A percentile compares a stretch with the other conserved stretches of the same genome.
Evolutionary conservation across 2,329 filamentous ascomycete genomes (phyloP).

Genomic region (Cytospora schulzeri): DNA sequence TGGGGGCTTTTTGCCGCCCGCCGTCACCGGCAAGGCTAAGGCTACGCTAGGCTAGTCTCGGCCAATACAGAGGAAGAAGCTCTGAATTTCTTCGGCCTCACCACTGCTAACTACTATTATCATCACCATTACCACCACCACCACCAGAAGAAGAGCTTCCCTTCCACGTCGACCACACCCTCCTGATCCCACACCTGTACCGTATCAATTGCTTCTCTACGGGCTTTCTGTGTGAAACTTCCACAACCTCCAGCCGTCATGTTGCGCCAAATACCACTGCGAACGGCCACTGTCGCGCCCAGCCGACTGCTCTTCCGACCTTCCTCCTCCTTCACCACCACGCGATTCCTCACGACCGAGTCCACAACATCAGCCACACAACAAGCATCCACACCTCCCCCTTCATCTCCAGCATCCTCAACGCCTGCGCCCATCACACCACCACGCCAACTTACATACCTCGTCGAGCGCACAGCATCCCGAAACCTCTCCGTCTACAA

Average conservation of each 20-base stretch:
- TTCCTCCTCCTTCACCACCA: constrained; percentile 8
- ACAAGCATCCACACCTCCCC: constrained; percentile 24
- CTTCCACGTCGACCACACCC: neutral
- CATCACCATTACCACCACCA: neutral
- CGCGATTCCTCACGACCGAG: constrained; percentile 4
- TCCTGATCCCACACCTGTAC: neutral
- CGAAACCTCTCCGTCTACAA: constrained; percentile 79
- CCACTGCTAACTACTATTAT: no score
- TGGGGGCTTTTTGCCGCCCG: neutral
- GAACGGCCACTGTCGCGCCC: constrained; percentile 16
- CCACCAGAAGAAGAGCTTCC: neutral
- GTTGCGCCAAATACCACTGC: constrained; percentile 23
- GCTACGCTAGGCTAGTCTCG: neutral
- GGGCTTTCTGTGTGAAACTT: neutral
- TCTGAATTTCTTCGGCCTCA: neutral
- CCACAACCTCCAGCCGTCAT: constrained; percentile 2
- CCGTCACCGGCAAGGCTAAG: constrained; percentile 17
- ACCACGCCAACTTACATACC: constrained; percentile 59
- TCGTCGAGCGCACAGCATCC: constrained; percentile 70
- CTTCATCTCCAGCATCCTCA: constrained; percentile 17
- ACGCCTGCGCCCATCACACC: constrained; percentile 15
- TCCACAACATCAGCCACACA: neutral
- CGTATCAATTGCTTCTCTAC: no score
- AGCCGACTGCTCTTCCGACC: constrained; percentile 18
- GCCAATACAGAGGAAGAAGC: neutral